Conservation (phyloP, 257 asterid species). For the Nicotiana paniculata region DNA sequence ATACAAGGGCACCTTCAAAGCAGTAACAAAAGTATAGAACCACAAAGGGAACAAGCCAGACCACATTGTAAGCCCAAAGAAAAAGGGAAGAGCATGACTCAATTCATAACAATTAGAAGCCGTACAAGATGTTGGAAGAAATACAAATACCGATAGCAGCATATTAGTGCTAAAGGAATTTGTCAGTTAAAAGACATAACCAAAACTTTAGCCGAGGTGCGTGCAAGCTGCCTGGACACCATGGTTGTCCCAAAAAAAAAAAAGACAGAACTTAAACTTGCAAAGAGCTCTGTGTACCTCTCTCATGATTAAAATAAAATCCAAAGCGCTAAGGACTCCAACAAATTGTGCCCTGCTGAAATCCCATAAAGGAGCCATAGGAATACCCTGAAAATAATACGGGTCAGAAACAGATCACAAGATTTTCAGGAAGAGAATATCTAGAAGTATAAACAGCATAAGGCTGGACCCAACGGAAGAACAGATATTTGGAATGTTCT, state of each 20-base stretch:
- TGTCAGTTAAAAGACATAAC: neutral
- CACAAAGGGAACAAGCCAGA: neutral
- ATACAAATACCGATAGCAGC: neutral
- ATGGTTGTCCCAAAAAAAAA: too few relatives aligned
- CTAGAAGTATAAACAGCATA: neutral
- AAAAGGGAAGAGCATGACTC: neutral
- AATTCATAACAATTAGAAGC: neutral
- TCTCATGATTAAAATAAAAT: conserved; percentile 82
- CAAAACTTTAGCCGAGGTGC: neutral
- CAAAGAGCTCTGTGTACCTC: conserved; percentile 47
- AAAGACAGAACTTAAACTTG: neutral
- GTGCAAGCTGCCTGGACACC: too few relatives aligned
- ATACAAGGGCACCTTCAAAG: neutral
- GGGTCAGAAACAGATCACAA: neutral
- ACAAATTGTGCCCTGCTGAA: conserved; percentile 66
- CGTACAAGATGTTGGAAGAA: neutral
- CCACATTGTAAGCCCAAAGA: neutral
- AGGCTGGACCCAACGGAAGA: too few relatives aligned
- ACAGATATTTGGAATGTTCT: neutral
- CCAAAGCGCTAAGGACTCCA: conserved; percentile 84
- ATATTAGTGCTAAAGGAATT: neutral
- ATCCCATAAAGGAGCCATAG: conserved; percentile 86
- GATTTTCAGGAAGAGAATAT: neutral
- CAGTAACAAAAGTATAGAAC: neutral
- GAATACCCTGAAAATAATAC: conserved; percentile 62